Evolutionary conservation across 2,329 filamentous ascomycete genomes (phyloP).

Genomic region (Penicillium verrucosum): DNA sequence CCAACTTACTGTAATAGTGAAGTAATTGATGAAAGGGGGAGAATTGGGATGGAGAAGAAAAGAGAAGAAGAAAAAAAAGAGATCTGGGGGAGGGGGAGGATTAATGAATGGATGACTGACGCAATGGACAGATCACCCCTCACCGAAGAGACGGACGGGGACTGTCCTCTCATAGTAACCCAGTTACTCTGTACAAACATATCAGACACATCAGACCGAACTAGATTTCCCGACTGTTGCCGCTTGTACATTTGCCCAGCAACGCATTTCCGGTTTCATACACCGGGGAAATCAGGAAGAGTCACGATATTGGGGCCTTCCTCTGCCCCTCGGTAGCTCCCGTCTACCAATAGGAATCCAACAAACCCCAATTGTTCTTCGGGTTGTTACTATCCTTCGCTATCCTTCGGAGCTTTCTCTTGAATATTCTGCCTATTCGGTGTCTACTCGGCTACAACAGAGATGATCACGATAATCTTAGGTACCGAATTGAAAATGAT

Average conservation of each 20-base stretch:
- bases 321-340: conserved; percentile 29
- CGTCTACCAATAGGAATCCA: conserved; percentile 30
- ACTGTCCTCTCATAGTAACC: conserved; percentile 12
- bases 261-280: conserved; percentile 42
- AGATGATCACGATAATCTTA: conserved; percentile 10
- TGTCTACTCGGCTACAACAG: conserved; percentile 18
- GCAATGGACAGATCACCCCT: conserved; percentile 30
- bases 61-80: conserved; percentile 11
- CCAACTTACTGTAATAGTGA: conserved; percentile 14
- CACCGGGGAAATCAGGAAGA: conserved; percentile 45
- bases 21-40: conserved; percentile 2
- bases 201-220: conserved; percentile 9
- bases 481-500: background rate
- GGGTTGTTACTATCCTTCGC: conserved; percentile 25
- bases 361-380: conserved; percentile 12
- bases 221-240: conserved; percentile 30
- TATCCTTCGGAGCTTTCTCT: conserved; percentile 25
- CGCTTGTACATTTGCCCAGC: conserved; percentile 27
- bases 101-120: conserved; percentile 34
- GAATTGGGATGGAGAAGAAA: conserved; percentile 4
- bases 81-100: conserved; percentile 28
- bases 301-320: conserved; percentile 31
- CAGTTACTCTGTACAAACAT: background rate
- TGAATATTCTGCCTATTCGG: conserved; percentile 30
- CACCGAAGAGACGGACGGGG: conserved; percentile 33